Percentiles rank a stretch among this genome's conserved stretches.
phyloP scores from a whole-genome alignment of 208 protist genomes.

The Trypanosoma avium region DNA sequence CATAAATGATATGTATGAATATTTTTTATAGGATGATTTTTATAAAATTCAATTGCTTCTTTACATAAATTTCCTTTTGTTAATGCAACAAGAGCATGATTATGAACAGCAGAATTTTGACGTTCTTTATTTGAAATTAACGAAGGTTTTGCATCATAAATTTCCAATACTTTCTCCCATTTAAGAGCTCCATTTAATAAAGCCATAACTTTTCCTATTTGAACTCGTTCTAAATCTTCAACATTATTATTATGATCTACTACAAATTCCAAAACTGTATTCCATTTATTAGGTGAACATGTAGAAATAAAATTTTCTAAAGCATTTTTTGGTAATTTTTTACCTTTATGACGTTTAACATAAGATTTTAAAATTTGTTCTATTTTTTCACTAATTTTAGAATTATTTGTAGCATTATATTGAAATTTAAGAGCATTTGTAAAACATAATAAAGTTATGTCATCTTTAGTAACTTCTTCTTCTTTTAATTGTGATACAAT shows the following conservation, averaged over 20 bases:
- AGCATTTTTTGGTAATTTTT: background rate
- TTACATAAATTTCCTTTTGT: conserved; percentile 25
- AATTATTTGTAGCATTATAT: background rate
- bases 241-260: background rate
- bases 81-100: conserved; percentile 43
- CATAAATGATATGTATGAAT: conserved; percentile 11
- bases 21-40: background rate
- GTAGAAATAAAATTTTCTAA: conserved; percentile 13
- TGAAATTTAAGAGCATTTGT: background rate
- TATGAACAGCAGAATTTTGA: conserved; percentile 38
- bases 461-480: background rate
- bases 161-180: conserved; percentile 4
- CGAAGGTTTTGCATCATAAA: conserved; percentile 4
- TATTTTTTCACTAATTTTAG: background rate
- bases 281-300: conserved; percentile 3
- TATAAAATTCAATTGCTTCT: conserved; percentile 39
- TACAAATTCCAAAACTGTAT: background rate
- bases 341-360: background rate
- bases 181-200: conserved; percentile 6
- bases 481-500: conserved; percentile 3
- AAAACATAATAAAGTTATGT: background rate
- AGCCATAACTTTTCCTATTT: conserved; percentile 13
- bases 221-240: background rate
- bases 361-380: conserved; percentile 2
- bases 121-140: background rate